A percentile compares a stretch with the other conserved stretches of the same genome.
These are phyloP conservation scores for Boletus subluridellus DNA, from an alignment of 1,284 basidiomycete genomes.

Conservation along the genomic window DNA sequence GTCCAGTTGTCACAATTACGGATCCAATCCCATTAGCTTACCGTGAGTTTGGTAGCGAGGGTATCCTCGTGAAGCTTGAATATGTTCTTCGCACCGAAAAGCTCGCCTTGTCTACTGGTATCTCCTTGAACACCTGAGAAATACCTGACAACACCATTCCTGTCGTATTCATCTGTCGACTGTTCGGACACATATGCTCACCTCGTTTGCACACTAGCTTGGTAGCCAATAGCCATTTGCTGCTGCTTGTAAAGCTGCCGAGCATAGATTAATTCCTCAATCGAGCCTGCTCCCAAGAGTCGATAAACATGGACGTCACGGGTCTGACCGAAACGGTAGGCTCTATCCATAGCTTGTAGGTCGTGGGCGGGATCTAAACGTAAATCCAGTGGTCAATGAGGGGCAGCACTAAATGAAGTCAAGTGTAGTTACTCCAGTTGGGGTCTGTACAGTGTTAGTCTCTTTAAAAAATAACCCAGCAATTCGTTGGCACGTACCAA, in stretches of 20 bases:
- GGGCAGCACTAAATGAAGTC: background rate
- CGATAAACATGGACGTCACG: constrained; percentile 84
- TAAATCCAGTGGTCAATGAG: background rate
- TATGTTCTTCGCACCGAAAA: constrained; percentile 80
- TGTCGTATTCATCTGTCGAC: background rate
- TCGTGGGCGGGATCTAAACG: constrained; percentile 77
- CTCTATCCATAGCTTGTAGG: constrained; percentile 84
- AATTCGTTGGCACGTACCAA: constrained; percentile 48
- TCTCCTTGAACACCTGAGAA: constrained; percentile 81
- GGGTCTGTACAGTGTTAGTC: constrained; percentile 54
- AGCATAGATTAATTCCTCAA: constrained; percentile 83
- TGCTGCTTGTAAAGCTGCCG: constrained; percentile 89
- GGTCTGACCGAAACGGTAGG: constrained; percentile 85
- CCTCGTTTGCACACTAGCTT: constrained; percentile 77
- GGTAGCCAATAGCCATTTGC: constrained; percentile 83
- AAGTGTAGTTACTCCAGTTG: constrained; percentile 72
- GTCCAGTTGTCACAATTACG: background rate
- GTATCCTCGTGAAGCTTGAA: constrained; percentile 74
- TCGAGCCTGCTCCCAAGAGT: constrained; percentile 79
- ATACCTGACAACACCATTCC: constrained; percentile 45
- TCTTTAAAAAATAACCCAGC: background rate
- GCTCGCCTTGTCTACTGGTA: constrained; percentile 67
- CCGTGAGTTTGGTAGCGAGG: constrained; percentile 70
- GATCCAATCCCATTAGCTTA: constrained; percentile 33
- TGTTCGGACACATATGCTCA: constrained; percentile 21